Conservation (phyloP, 371 early-diverging fungal genomes). For the Apophysomyces ossiformis region DNA sequence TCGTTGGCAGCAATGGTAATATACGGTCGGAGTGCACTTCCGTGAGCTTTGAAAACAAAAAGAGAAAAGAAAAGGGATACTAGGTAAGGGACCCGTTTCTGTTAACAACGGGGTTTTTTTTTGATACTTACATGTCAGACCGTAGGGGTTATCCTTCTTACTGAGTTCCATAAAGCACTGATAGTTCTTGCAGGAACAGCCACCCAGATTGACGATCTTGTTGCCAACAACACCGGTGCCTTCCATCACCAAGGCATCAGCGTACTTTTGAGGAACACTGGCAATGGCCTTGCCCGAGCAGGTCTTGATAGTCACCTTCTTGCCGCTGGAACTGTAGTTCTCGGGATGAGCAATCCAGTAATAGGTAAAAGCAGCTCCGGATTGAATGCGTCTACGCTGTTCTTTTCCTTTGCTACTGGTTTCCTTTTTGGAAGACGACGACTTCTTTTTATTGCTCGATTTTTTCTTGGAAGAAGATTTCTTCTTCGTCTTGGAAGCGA, state of each 20-base stretch:
- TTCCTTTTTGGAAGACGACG: too few species aligned
- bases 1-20: constrained; percentile 32
- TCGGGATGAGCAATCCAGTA: constrained; percentile 36
- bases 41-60: constrained; percentile 13
- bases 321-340: constrained; percentile 20
- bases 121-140: constrained; percentile 22
- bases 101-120: not conserved
- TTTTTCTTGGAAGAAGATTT: not conserved
- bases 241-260: constrained; percentile 37
- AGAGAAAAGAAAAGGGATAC: not conserved
- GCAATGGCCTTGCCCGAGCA: constrained; percentile 34
- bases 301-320: constrained; percentile 27
- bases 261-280: constrained; percentile 24
- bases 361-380: constrained; percentile 25
- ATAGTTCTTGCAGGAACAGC: constrained; percentile 33
- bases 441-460: constrained; percentile 13
- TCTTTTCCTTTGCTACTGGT: constrained; percentile 14
- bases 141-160: constrained; percentile 28
- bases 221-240: constrained; percentile 30
- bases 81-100: too few species aligned
- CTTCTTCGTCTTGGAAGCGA: constrained; percentile 9
- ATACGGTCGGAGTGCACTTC: constrained; percentile 29
- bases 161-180: constrained; percentile 33
- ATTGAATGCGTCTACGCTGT: constrained; percentile 20
- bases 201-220: constrained; percentile 34